Evolutionary conservation across 768 basidiomycete genomes (phyloP).

Genomic region (Phallus indusiatus): DNA sequence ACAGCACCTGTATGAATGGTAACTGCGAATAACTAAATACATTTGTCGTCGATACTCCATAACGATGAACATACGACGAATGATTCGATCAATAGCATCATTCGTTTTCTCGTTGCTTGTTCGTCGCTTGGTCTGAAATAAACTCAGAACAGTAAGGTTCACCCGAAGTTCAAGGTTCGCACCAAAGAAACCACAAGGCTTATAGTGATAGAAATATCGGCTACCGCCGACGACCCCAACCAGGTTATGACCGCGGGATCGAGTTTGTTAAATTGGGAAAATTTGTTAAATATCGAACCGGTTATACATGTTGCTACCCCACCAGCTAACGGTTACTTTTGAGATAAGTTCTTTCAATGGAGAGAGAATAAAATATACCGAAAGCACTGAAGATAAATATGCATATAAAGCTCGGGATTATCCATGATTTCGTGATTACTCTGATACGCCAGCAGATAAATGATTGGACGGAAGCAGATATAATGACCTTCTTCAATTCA

Average conservation of each 20-base stretch:
- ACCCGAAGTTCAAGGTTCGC: too few species aligned
- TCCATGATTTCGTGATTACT: constrained; percentile 22
- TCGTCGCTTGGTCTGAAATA: not conserved
- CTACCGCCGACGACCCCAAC: constrained; percentile 35
- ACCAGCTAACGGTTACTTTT: constrained; percentile 18
- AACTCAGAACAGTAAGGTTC: too few species aligned
- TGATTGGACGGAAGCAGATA: constrained; percentile 31
- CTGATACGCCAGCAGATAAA: constrained; percentile 34
- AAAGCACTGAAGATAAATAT: constrained; percentile 23
- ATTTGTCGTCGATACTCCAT: not conserved
- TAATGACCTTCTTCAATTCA: constrained; percentile 21
- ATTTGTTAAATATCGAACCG: constrained; percentile 19
- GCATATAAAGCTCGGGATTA: constrained; percentile 20
- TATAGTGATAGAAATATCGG: constrained; percentile 39
- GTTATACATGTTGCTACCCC: constrained; percentile 25
- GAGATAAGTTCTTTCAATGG: too few species aligned
- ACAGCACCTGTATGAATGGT: constrained; percentile 27
- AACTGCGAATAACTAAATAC: constrained; percentile 10
- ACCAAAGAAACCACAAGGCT: constrained; percentile 35
- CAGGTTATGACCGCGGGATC: constrained; percentile 27
- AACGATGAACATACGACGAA: constrained; percentile 22
- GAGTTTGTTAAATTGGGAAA: constrained; percentile 21
- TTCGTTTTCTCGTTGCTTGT: constrained; percentile 21
- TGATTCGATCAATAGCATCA: constrained; percentile 33
- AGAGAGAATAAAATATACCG: constrained; percentile 21